Evolutionary conservation across 2,329 filamentous ascomycete species (phyloP).

Genomic region (Claviceps purpurea): DNA sequence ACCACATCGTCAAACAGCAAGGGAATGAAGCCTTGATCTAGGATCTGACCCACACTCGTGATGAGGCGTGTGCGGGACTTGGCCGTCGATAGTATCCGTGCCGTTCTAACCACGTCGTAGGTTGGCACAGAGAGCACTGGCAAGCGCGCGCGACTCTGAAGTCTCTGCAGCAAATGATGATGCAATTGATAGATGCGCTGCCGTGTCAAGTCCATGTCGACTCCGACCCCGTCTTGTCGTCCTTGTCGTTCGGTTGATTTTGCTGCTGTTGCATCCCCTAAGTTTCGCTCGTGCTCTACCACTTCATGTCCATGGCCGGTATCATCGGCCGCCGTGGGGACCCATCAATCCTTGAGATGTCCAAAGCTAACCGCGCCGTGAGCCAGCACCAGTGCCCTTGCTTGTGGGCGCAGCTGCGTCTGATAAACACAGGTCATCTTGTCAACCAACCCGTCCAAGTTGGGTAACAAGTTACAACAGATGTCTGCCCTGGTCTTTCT

Average conservation of each 20-base stretch:
- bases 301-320: background rate
- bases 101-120: slow-evolving; percentile 2
- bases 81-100: background rate
- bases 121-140: slow-evolving; percentile 1
- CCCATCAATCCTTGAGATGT: slow-evolving; percentile 1
- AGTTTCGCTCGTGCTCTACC: background rate
- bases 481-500: background rate
- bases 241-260: background rate
- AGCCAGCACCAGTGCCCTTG: background rate
- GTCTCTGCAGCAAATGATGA: slow-evolving; percentile 1
- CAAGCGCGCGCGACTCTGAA: background rate
- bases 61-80: background rate
- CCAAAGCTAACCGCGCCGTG: slow-evolving; percentile 1
- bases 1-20: slow-evolving; percentile 2
- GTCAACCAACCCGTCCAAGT: background rate
- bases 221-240: background rate
- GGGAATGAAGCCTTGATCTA: slow-evolving; percentile 1
- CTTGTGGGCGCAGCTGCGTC: background rate
- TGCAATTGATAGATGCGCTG: background rate
- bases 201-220: slow-evolving; percentile 1
- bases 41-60: background rate
- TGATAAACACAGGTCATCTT: background rate
- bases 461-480: background rate
- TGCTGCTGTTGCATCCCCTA: background rate
- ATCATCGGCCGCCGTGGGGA: background rate